Percentiles rank a stretch among this genome's conserved stretches.
Evolutionary conservation across 2,329 filamentous ascomycete species (phyloP).

Genomic region (Alternaria consortialis): DNA sequence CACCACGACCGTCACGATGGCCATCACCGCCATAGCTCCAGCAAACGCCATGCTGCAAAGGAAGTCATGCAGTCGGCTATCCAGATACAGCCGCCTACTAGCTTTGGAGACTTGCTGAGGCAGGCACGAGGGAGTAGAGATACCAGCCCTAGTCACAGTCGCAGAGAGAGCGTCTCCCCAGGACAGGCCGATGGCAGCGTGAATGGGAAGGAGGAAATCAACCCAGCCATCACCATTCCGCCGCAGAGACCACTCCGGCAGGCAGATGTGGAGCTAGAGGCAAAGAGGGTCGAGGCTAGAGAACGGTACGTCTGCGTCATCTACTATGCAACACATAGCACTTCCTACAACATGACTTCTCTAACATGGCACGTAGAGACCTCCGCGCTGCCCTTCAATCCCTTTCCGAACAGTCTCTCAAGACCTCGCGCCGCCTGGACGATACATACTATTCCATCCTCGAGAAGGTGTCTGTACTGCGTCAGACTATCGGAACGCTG

Average conservation of each 20-base stretch:
- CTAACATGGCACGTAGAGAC: constrained; percentile 45
- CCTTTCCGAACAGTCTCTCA: constrained; percentile 68
- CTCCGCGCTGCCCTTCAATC: constrained; percentile 52
- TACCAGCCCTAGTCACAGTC: constrained; percentile 42
- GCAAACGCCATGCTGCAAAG: constrained; percentile 49
- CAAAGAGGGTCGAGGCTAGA: constrained; percentile 46
- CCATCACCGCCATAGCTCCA: constrained; percentile 41
- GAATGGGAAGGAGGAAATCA: constrained; percentile 16
- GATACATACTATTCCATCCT: constrained; percentile 78
- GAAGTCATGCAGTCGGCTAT: constrained; percentile 57
- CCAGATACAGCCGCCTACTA: constrained; percentile 55
- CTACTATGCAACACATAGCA: neutral
- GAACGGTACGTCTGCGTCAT: constrained; percentile 44
- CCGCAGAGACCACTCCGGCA: constrained; percentile 45
- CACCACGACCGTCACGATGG: constrained; percentile 41
- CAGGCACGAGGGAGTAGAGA: constrained; percentile 45
- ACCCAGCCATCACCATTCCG: constrained; percentile 24
- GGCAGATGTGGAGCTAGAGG: constrained; percentile 52
- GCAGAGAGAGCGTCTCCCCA: constrained; percentile 38
- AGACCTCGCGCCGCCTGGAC: constrained; percentile 72
- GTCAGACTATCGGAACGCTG: constrained; percentile 70
- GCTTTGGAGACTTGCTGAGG: constrained; percentile 55
- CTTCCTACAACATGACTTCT: neutral
- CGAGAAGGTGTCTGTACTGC: constrained; percentile 71
- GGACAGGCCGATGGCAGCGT: constrained; percentile 18